Evolutionary conservation across 306 rosid genomes (phyloP).

Genomic region (Pachyrhizus erosus): DNA sequence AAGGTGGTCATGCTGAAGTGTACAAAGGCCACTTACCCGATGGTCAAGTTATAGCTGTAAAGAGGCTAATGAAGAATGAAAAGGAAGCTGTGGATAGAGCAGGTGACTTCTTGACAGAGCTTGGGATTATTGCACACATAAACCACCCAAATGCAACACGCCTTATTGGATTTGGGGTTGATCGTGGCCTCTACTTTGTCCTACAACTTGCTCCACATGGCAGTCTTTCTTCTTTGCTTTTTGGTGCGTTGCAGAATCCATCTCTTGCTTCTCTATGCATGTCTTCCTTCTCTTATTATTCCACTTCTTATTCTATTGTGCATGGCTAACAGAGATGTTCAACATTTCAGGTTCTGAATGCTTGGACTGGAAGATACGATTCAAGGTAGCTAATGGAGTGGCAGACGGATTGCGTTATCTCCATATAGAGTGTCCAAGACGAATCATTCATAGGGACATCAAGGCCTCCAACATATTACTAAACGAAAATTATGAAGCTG

Average conservation of each 20-base stretch:
- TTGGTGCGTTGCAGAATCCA: slow-evolving; percentile 61
- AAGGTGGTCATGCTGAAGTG: slow-evolving; percentile 98
- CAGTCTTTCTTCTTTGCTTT: slow-evolving; percentile 85
- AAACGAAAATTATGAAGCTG: slow-evolving; percentile 70
- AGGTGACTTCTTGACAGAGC: slow-evolving; percentile 83
- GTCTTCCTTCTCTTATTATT: slow-evolving; percentile 4
- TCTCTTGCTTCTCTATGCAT: slow-evolving; percentile 16
- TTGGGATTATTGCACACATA: slow-evolving; percentile 93
- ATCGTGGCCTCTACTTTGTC: slow-evolving; percentile 79
- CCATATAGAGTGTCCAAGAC: slow-evolving; percentile 82
- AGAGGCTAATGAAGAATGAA: slow-evolving; percentile 73
- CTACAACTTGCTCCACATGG: slow-evolving; percentile 77
- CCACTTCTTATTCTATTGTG: background rate
- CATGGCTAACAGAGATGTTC: slow-evolving; percentile 44
- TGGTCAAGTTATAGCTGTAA: slow-evolving; percentile 83
- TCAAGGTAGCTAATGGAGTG: slow-evolving; percentile 80
- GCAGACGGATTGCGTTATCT: slow-evolving; percentile 87
- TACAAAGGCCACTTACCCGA: slow-evolving; percentile 70
- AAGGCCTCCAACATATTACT: slow-evolving; percentile 94
- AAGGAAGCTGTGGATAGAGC: slow-evolving; percentile 71
- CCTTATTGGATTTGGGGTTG: slow-evolving; percentile 84
- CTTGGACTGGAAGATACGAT: slow-evolving; percentile 79
- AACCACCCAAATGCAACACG: slow-evolving; percentile 80
- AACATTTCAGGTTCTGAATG: slow-evolving; percentile 62
- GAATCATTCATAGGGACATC: slow-evolving; percentile 94